Conservation (phyloP, 129 eudicot species). For the Flaveria brownii region DNA sequence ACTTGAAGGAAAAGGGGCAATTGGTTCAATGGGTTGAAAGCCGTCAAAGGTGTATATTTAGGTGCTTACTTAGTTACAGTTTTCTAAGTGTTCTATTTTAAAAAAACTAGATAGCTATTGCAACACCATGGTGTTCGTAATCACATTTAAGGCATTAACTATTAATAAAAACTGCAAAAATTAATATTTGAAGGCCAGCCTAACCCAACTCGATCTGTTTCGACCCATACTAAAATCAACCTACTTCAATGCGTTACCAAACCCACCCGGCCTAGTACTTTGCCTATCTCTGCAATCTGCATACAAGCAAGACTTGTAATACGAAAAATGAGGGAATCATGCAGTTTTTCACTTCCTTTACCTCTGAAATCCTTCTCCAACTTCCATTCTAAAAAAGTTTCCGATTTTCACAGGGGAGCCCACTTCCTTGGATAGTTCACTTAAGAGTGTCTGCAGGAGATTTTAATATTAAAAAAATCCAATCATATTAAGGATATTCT, state of each 20-base stretch:
- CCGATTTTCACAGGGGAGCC: conserved; percentile 82
- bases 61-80: background rate
- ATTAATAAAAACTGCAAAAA: background rate
- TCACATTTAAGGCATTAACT: background rate
- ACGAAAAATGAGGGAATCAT: background rate
- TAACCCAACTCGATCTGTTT: conserved; percentile 1
- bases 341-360: conserved; percentile 29
- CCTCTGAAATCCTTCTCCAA: conserved; percentile 88
- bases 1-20: background rate
- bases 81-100: background rate
- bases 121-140: background rate
- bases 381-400: conserved; percentile 77
- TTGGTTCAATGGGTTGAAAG: background rate
- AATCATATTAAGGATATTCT: background rate
- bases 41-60: background rate
- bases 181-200: background rate
- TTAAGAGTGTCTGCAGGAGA: conserved; percentile 56
- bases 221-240: background rate
- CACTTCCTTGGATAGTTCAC: conserved; percentile 72
- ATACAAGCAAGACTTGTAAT: conserved; percentile 8
- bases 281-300: background rate
- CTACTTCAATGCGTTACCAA: background rate
- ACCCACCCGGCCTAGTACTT: background rate
- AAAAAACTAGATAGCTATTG: background rate
- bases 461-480: background rate